phyloP scores from a whole-genome alignment of 2,329 filamentous ascomycete genomes.

The Aspergillus viridinutans region DNA sequence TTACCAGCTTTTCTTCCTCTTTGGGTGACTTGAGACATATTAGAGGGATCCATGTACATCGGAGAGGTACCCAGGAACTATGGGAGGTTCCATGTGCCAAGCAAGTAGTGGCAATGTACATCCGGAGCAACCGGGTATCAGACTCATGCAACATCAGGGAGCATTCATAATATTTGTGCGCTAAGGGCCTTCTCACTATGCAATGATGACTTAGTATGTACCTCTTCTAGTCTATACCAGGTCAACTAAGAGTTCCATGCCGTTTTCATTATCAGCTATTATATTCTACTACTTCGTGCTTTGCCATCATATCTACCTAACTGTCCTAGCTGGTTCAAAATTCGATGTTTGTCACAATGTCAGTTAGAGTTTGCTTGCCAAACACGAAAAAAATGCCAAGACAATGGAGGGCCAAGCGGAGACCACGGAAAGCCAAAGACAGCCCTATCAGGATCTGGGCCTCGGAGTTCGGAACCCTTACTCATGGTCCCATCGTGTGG shows the following conservation, averaged over 20 bases:
- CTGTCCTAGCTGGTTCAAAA: not conserved
- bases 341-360: not conserved
- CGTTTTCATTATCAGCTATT: too few relatives aligned
- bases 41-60: not conserved
- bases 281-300: not conserved
- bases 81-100: not conserved
- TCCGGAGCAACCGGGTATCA: not conserved
- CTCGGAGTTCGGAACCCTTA: not conserved
- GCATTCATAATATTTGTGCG: not conserved
- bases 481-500: not conserved
- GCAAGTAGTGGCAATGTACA: not conserved
- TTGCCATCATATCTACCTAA: not conserved
- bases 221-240: not conserved
- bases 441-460: not conserved
- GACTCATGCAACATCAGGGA: not conserved
- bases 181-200: not conserved
- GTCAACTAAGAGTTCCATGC: not conserved
- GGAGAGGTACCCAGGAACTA: not conserved
- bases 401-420: not conserved
- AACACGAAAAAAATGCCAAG: not conserved
- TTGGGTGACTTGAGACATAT: not conserved
- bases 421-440: not conserved
- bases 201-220: not conserved
- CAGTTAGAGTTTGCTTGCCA: not conserved
- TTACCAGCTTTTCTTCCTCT: not conserved